These are phyloP conservation scores for Maudiozyma bulderi DNA, from an alignment of 805 yeast genomes.

Conservation along the genomic window DNA sequence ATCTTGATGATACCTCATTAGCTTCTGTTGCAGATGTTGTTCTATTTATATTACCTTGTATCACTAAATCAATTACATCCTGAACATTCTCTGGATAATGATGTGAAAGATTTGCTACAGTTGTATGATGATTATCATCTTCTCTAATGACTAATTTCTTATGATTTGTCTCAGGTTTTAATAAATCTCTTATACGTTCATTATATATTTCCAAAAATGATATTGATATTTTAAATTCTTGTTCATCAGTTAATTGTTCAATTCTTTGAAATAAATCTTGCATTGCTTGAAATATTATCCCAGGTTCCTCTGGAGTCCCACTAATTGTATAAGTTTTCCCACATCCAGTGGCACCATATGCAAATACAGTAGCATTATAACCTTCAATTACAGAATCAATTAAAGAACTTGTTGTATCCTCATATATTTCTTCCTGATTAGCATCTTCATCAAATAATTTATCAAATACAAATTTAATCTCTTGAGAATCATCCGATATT, in stretches of 20 bases:
- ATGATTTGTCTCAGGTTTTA: constrained; percentile 43
- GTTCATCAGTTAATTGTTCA: constrained; percentile 44
- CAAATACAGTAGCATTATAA: constrained; percentile 83
- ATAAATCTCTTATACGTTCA: constrained; percentile 74
- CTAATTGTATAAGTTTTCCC: constrained; percentile 92
- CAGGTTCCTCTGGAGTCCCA: constrained; percentile 67
- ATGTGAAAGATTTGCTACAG: constrained; percentile 60
- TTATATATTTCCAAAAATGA: constrained; percentile 85
- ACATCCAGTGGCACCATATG: constrained; percentile 96
- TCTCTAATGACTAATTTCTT: constrained; percentile 58
- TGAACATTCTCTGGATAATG: constrained; percentile 54
- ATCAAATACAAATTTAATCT: constrained; percentile 78
- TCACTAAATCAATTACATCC: constrained; percentile 70
- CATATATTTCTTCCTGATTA: constrained; percentile 59
- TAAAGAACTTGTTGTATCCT: constrained; percentile 58
- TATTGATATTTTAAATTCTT: constrained; percentile 49
- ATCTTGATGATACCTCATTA: constrained; percentile 80
- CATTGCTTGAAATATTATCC: constrained; percentile 71
- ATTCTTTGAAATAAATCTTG: constrained; percentile 60
- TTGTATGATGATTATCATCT: constrained; percentile 49
- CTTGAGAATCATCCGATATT: constrained; percentile 22
- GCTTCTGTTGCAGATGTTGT: constrained; percentile 87
- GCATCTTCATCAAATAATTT: constrained; percentile 58
- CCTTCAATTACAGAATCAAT: constrained; percentile 74
- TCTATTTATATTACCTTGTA: constrained; percentile 63